Conservation (phyloP, 495 filamentous ascomycete genomes). For the Aspergillus carlsbadensis region DNA sequence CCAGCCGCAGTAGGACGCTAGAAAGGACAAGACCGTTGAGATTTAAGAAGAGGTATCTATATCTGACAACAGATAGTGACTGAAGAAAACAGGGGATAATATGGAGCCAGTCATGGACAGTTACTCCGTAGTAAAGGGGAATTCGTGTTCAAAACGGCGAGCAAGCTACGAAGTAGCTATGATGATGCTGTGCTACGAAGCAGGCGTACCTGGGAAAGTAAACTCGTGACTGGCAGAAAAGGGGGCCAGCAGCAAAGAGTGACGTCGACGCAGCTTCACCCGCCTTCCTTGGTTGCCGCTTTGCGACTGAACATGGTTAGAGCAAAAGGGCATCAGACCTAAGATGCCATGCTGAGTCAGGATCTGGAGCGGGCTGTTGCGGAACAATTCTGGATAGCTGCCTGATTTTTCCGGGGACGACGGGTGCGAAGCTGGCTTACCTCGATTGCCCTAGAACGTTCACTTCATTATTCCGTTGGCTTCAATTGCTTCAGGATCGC, state of each 20-base stretch:
- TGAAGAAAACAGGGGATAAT: background rate
- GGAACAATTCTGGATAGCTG: conserved; percentile 14
- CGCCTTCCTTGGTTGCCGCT: background rate
- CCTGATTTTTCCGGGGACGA: conserved; percentile 13
- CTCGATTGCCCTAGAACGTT: too few relatives aligned
- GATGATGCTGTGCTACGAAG: too few relatives aligned
- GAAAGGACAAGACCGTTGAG: background rate
- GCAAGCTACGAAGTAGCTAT: background rate
- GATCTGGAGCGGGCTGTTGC: background rate
- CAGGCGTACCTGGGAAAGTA: conserved; percentile 2
- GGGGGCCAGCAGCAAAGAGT: conserved; percentile 3
- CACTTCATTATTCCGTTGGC: too few relatives aligned
- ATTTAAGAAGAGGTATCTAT: background rate
- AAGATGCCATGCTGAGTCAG: conserved; percentile 12
- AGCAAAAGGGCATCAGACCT: conserved; percentile 10
- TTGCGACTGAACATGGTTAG: conserved; percentile 20
- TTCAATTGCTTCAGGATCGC: conserved; percentile 33
- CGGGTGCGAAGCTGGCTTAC: conserved; percentile 32
- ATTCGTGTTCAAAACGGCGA: background rate
- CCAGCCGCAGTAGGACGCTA: conserved; percentile 7
- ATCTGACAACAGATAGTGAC: background rate
- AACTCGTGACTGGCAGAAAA: conserved; percentile 5
- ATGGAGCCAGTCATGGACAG: background rate
- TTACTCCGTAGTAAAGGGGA: background rate
- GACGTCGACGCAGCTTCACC: conserved; percentile 10